These are phyloP conservation scores for Apophysomyces elegans DNA, from an alignment of 371 early-diverging fungal genomes.

Conservation along the genomic window DNA sequence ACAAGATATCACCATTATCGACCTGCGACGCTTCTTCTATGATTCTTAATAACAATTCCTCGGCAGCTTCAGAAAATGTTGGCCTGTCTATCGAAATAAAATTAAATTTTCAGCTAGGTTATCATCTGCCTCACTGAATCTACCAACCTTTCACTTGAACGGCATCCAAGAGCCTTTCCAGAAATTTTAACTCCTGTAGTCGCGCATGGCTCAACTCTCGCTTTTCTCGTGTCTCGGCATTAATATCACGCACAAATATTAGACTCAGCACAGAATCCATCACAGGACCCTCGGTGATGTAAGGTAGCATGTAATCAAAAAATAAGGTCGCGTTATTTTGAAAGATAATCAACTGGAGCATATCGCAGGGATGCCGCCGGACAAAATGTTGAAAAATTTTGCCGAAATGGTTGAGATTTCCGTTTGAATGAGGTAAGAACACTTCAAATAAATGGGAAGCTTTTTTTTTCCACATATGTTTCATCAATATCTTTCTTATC, in stretches of 20 bases:
- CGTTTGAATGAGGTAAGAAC: slow-evolving; percentile 41
- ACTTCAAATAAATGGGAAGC: slow-evolving; percentile 34
- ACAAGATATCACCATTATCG: slow-evolving; percentile 35
- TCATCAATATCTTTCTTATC: too few species aligned
- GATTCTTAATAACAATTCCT: slow-evolving; percentile 41
- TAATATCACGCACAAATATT: slow-evolving; percentile 40
- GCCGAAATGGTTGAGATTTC: slow-evolving; percentile 49
- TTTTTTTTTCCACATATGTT: not conserved
- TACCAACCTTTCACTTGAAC: slow-evolving; percentile 23
- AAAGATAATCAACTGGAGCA: slow-evolving; percentile 39
- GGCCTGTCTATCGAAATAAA: slow-evolving; percentile 19
- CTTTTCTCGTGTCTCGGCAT: slow-evolving; percentile 34
- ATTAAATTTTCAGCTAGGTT: not conserved
- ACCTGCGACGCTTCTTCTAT: slow-evolving; percentile 49
- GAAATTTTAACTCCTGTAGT: slow-evolving; percentile 31
- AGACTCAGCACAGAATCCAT: slow-evolving; percentile 35
- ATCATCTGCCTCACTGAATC: too few species aligned
- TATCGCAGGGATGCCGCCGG: slow-evolving; percentile 42
- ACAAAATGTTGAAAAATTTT: slow-evolving; percentile 47
- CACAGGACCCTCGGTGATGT: slow-evolving; percentile 30
- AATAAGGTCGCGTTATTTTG: slow-evolving; percentile 30
- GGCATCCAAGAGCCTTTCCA: slow-evolving; percentile 37
- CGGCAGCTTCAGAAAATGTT: slow-evolving; percentile 29
- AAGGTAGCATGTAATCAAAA: slow-evolving; percentile 45
- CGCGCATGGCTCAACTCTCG: slow-evolving; percentile 28